These are phyloP conservation scores for Didymellaceae sp. DNA, from an alignment of 2,329 filamentous ascomycete species.

Conservation along the genomic window DNA sequence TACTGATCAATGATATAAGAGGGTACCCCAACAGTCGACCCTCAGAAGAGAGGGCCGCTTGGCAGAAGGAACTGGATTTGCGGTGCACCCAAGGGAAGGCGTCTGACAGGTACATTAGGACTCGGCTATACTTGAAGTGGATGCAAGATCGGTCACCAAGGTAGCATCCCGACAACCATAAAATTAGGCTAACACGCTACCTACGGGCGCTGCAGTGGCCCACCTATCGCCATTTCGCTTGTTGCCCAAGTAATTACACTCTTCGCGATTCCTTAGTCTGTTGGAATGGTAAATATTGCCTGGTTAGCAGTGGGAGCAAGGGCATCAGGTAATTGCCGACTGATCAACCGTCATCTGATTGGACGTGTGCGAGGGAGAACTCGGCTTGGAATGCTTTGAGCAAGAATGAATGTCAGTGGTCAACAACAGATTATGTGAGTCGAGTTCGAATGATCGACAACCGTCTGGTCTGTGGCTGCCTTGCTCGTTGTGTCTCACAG, in stretches of 20 bases:
- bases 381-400: conserved; percentile 44
- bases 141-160: conserved; percentile 34
- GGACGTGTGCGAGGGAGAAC: conserved; percentile 47
- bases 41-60: conserved; percentile 34
- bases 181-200: conserved; percentile 46
- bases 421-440: conserved; percentile 42
- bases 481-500: conserved; percentile 34
- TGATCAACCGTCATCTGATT: conserved; percentile 44
- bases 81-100: conserved; percentile 33
- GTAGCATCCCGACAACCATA: conserved; percentile 38
- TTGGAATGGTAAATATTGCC: conserved; percentile 44
- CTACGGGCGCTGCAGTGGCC: conserved; percentile 28
- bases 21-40: conserved; percentile 28
- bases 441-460: conserved; percentile 40
- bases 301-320: conserved; percentile 49
- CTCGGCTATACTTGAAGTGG: conserved; percentile 39
- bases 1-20: conserved; percentile 42
- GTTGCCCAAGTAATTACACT: conserved; percentile 40
- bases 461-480: conserved; percentile 42
- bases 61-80: conserved; percentile 30
- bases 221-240: conserved; percentile 39
- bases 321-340: conserved; percentile 41
- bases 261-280: conserved; percentile 31
- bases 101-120: conserved; percentile 36
- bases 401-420: conserved; percentile 47